Evolutionary conservation across 2,329 filamentous ascomycete species (phyloP), one percentile per base, ranked within the genome.

Genomic region (Fusarium redolens): DNA sequence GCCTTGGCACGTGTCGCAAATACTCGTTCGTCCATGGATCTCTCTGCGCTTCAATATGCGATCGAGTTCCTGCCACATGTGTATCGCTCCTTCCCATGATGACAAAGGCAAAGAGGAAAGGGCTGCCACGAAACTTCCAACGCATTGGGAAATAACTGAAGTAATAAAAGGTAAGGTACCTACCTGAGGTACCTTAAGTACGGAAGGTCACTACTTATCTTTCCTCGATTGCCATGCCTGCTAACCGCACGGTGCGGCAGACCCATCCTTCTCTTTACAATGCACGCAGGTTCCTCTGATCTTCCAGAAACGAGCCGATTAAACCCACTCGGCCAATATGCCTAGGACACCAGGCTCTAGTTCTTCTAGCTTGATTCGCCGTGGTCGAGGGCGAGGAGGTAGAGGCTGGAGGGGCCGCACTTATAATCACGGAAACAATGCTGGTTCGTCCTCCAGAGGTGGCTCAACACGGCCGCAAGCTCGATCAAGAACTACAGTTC

Each of bases 361-460:
- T 44, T 25, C 64, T 38, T 72, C 65, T 18, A 30, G 55, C 31
- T 67, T 69, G 14, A 50, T 48, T 22, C 51, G 58, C 30, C 66
- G 56, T 50, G 68, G 55, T n/a, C 68, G 52, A 56, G 54, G 62
- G 4, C 68, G 52, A 61, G 54, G 59, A 5, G 44, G 57, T 30
- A 59, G 56, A 66, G 50, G 35, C n/a, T 30, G 45, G n/a, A 51
- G 58, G 35, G 50, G 33, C 52, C 40, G 59, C 40, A 43, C 25
- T 41, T 63, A 35, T 14, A 20, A 48, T 12, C 62, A n/a, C 28
- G 50, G 50, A 30, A 50, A 30, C 18, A 74, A 38, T 20, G 35
- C n/a, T 22, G 50, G 13, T 41, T 69, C 62, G 9, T 71, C 72
- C 9, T 60, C 72, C 10, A 64, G 47, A 52, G 28, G 59, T 38